These are phyloP conservation scores for Mycena olivaceomarginata DNA, from an alignment of 768 basidiomycete species.

Conservation along the genomic window DNA sequence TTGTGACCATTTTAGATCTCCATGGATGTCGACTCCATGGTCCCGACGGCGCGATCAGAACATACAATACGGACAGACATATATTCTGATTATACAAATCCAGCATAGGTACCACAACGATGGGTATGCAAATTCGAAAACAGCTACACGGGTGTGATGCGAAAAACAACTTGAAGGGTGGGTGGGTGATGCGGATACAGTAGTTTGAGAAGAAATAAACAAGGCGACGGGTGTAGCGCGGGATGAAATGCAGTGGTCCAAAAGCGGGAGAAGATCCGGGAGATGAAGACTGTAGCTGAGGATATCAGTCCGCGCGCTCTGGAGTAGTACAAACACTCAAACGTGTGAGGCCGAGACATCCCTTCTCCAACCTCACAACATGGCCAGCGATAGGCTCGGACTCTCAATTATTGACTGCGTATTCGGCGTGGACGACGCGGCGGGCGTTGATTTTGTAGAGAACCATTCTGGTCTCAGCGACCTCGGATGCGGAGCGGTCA, in stretches of 20 bases:
- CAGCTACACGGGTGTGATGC: constrained; percentile 22
- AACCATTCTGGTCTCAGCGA: constrained; percentile 69
- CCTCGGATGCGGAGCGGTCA: constrained; percentile 59
- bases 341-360: constrained; percentile 71
- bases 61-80: not conserved
- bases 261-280: constrained; percentile 4
- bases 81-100: constrained; percentile 29
- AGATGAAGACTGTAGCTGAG: constrained; percentile 1
- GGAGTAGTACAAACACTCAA: constrained; percentile 21
- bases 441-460: constrained; percentile 83
- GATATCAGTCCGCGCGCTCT: constrained; percentile 35
- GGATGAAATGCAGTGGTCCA: constrained; percentile 25
- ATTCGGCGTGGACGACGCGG: constrained; percentile 81
- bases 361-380: constrained; percentile 74
- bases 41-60: too few relatives aligned
- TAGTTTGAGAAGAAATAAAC: constrained; percentile 11
- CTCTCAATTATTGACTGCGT: constrained; percentile 81
- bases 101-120: constrained; percentile 20
- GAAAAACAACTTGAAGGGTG: constrained; percentile 3
- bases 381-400: constrained; percentile 77
- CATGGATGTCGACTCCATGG: too few relatives aligned
- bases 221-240: not conserved
- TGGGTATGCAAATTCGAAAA: constrained; percentile 20
- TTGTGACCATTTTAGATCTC: too few relatives aligned
- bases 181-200: constrained; percentile 23